phyloP scores from a whole-genome alignment of 2,329 filamentous ascomycete genomes.

The Xylariaceae sp. region DNA sequence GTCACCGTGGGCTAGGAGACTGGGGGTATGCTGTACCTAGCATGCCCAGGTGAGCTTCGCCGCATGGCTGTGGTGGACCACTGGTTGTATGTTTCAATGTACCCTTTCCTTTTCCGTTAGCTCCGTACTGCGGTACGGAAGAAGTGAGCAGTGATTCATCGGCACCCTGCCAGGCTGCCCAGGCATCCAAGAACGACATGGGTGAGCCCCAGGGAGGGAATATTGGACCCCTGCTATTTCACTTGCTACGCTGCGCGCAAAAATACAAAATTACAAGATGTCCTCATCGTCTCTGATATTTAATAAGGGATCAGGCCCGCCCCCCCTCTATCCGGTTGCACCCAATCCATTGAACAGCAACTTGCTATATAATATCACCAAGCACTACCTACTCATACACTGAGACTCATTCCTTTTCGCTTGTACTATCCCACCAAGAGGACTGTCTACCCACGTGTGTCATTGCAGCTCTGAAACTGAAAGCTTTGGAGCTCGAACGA shows the following conservation, averaged over 20 bases:
- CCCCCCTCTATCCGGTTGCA: constrained; percentile 9
- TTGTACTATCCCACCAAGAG: constrained; percentile 4
- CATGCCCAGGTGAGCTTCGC: constrained; percentile 34
- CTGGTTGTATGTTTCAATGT: constrained; percentile 34
- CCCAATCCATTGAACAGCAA: constrained; percentile 15
- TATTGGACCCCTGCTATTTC: constrained; percentile 32
- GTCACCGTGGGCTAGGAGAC: constrained; percentile 5
- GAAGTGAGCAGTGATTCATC: constrained; percentile 36
- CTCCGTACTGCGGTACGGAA: constrained; percentile 6
- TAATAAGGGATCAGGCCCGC: constrained; percentile 26
- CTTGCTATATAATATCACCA: constrained; percentile 13
- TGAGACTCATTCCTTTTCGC: not conserved
- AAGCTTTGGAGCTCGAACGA: constrained; percentile 29
- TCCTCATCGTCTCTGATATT: constrained; percentile 17
- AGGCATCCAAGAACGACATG: constrained; percentile 21
- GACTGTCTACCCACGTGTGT: constrained; percentile 15
- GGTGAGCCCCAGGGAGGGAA: constrained; percentile 26
- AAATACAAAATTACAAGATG: constrained; percentile 33
- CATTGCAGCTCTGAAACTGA: constrained; percentile 34
- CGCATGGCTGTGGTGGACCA: constrained; percentile 32
- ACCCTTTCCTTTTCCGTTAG: constrained; percentile 39
- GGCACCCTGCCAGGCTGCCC: constrained; percentile 28
- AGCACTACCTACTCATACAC: not conserved
- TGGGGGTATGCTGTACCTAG: not conserved
- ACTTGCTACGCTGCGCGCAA: constrained; percentile 28